A percentile compares a stretch with the other conserved stretches of the same genome.
These are phyloP conservation scores for Telfairia occidentalis DNA, from an alignment of 331 rosid genomes.

Conservation along the genomic window DNA sequence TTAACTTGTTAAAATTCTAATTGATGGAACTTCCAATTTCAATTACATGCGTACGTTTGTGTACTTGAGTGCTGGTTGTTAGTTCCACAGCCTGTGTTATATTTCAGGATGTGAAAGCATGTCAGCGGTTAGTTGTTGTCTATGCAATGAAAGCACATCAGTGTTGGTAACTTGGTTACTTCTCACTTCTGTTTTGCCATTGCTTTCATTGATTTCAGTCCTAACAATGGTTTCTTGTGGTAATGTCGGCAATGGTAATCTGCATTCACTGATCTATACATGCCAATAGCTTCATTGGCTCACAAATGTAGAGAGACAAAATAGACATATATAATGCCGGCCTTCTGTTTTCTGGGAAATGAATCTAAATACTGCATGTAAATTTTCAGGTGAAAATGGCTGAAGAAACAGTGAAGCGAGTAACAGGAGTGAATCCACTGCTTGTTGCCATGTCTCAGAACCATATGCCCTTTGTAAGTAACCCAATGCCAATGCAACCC, in stretches of 20 bases:
- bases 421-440: constrained; percentile 39
- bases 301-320: neutral
- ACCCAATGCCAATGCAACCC: constrained; percentile 23
- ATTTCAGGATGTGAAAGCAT: neutral
- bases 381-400: constrained; percentile 46
- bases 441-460: constrained; percentile 33
- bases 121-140: neutral
- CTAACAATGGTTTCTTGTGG: neutral
- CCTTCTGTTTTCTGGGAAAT: neutral
- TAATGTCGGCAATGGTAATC: neutral
- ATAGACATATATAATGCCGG: neutral
- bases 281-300: neutral
- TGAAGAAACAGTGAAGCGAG: constrained; percentile 43
- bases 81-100: neutral
- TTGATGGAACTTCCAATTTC: neutral
- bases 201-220: neutral
- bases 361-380: neutral
- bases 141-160: neutral
- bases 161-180: neutral
- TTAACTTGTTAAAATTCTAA: neutral
- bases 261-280: neutral
- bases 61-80: neutral
- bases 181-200: neutral
- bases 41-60: neutral
- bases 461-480: constrained; percentile 16